phyloP scores from a whole-genome alignment of 148 eudicot genomes.

The Persicaria tinctoria region DNA sequence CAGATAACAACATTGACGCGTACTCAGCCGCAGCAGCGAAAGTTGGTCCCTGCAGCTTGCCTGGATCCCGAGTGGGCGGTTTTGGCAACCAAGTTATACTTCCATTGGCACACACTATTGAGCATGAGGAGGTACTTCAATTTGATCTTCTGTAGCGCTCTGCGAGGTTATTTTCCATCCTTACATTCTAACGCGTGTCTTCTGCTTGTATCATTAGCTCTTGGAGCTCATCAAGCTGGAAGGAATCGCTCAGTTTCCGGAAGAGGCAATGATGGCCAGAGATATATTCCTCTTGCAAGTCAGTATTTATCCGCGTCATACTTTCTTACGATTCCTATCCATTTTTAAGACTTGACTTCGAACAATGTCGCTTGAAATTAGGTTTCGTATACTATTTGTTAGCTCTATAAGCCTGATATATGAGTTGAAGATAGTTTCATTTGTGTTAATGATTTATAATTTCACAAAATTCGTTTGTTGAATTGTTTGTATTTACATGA shows the following conservation, averaged over 20 bases:
- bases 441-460: no score
- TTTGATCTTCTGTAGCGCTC: neutral
- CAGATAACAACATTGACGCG: constrained; percentile 82
- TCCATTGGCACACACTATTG: constrained; percentile 89
- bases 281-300: constrained; percentile 90
- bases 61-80: constrained; percentile 62
- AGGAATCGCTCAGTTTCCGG: constrained; percentile 56
- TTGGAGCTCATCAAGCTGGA: constrained; percentile 91
- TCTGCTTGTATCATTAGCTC: constrained; percentile 27
- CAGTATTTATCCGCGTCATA: constrained; percentile 6
- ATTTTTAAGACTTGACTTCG: no score
- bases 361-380: no score
- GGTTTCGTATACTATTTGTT: no score
- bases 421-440: no score
- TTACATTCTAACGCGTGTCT: neutral
- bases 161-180: neutral
- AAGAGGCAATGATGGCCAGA: constrained; percentile 69
- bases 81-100: constrained; percentile 87
- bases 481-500: no score
- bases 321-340: neutral
- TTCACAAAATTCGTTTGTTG: no score
- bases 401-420: no score
- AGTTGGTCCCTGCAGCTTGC: constrained; percentile 77
- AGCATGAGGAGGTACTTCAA: constrained; percentile 76
- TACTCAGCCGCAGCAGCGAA: constrained; percentile 87